phyloP scores from a whole-genome alignment of 257 asterid species.

The Solanum etuberosum region DNA sequence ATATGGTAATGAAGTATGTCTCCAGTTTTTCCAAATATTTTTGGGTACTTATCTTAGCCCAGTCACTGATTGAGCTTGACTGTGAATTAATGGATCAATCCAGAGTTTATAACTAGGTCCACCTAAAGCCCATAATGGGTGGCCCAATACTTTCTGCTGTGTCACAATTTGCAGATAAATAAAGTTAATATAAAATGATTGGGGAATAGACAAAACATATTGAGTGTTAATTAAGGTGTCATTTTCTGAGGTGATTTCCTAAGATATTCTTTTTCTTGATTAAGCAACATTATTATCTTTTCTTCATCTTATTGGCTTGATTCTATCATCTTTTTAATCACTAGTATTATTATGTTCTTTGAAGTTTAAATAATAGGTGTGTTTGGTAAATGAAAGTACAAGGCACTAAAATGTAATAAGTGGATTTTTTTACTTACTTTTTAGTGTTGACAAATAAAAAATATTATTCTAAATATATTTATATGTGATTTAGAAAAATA shows the following conservation, averaged over 20 bases:
- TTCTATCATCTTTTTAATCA: not conserved
- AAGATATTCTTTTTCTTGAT: not conserved
- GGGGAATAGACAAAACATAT: not conserved
- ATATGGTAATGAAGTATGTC: no score
- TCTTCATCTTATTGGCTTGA: not conserved
- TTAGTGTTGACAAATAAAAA: not conserved
- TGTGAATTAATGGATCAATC: not conserved
- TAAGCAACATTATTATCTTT: not conserved
- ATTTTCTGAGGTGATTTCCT: not conserved
- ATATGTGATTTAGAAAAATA: no score
- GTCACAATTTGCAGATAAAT: not conserved
- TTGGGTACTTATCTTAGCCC: not conserved
- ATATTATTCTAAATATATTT: no score
- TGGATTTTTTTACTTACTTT: not conserved
- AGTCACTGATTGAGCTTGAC: not conserved
- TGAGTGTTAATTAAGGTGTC: not conserved
- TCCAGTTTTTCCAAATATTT: no score
- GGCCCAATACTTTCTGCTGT: not conserved
- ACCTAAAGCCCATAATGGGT: not conserved
- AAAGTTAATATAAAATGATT: not conserved
- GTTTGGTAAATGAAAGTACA: not conserved
- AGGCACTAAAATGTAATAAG: not conserved
- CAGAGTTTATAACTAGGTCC: not conserved
- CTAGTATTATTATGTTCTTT: not conserved
- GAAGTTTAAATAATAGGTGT: not conserved